phyloP scores from a whole-genome alignment of 805 yeast species.

The Hanseniaspora thailandica region DNA sequence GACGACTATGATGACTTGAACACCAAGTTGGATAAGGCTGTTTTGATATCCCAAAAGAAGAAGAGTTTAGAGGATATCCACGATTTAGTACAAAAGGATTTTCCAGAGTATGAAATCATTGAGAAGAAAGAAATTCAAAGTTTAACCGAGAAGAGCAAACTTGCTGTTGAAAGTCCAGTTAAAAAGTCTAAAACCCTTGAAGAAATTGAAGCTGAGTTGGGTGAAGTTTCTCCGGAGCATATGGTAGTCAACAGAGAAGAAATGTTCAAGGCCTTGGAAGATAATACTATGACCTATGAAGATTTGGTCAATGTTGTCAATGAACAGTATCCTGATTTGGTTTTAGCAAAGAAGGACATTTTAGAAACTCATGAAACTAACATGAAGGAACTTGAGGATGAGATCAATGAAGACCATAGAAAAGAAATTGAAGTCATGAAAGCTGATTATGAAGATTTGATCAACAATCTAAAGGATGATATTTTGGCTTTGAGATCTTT shows the following conservation, averaged over 20 bases:
- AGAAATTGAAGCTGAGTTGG: not conserved
- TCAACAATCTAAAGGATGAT: not conserved
- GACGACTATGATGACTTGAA: slow-evolving; percentile 11
- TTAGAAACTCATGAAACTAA: not conserved
- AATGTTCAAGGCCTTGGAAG: slow-evolving; percentile 10
- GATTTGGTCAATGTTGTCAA: not conserved
- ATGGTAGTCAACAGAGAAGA: slow-evolving; percentile 12
- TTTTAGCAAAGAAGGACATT: not conserved
- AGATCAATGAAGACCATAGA: not conserved
- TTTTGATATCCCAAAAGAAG: not conserved
- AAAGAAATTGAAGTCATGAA: not conserved
- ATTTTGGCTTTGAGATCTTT: not conserved
- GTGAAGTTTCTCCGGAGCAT: not conserved
- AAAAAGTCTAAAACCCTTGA: not conserved
- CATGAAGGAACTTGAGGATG: not conserved
- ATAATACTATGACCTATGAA: slow-evolving; percentile 6
- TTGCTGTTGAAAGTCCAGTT: not conserved
- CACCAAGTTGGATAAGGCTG: not conserved
- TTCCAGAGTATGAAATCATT: slow-evolving; percentile 11
- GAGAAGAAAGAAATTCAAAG: not conserved
- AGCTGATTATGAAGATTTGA: not conserved
- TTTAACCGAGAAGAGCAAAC: not conserved
- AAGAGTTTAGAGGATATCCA: slow-evolving; percentile 3
- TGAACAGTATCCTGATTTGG: slow-evolving; percentile 6
- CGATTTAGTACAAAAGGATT: slow-evolving; percentile 9